Conservation (phyloP, 768 basidiomycete genomes). For the Boletus pseudopeckii region DNA sequence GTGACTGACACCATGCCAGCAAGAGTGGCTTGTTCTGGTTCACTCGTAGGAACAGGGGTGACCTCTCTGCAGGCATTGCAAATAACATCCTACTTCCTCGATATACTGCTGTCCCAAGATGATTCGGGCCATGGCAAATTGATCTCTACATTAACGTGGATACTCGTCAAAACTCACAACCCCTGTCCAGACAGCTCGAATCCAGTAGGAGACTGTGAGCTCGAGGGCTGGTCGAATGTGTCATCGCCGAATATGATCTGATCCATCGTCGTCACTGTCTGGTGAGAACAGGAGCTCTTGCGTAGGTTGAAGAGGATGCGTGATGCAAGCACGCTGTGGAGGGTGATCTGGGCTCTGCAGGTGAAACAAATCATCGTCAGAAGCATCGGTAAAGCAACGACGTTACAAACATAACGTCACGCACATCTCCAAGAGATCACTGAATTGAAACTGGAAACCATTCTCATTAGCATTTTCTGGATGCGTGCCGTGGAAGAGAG, state of each 20-base stretch:
- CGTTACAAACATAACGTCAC: background rate
- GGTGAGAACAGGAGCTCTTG: background rate
- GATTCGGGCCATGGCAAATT: too few relatives aligned
- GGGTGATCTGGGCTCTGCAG: slow-evolving; percentile 1
- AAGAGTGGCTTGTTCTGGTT: too few relatives aligned
- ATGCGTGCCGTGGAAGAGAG: too few relatives aligned
- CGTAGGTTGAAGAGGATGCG: slow-evolving; percentile 13
- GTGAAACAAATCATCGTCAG: background rate
- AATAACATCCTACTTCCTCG: too few relatives aligned
- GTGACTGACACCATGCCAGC: too few relatives aligned
- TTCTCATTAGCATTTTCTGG: too few relatives aligned
- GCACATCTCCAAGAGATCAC: slow-evolving; percentile 1
- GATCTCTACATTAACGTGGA: background rate
- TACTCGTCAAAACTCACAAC: background rate
- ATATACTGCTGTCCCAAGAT: background rate
- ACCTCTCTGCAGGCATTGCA: too few relatives aligned
- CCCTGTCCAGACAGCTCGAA: background rate
- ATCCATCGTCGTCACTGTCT: background rate
- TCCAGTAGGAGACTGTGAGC: background rate
- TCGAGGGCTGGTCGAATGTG: background rate
- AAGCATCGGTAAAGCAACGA: background rate
- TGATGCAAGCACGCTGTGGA: slow-evolving; percentile 6
- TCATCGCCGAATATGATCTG: background rate
- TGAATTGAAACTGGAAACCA: too few relatives aligned
- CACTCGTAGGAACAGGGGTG: too few relatives aligned